phyloP scores from a whole-genome alignment of 306 rosid genomes.

The Ochetophila trinervis region DNA sequence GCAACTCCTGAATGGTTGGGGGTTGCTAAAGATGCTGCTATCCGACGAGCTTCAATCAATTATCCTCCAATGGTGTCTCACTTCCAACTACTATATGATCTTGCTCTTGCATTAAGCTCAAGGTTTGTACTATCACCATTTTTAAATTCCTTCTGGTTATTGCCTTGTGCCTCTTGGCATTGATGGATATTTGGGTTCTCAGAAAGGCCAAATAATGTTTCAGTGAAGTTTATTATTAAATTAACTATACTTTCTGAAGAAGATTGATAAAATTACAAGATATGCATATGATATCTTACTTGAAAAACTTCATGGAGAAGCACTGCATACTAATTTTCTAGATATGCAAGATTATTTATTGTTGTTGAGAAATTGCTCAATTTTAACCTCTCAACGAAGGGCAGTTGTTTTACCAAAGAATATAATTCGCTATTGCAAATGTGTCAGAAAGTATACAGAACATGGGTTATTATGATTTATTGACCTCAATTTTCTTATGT shows the following conservation, averaged over 20 bases:
- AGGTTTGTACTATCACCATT: conserved; percentile 55
- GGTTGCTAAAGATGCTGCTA: conserved; percentile 96
- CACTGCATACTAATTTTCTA: too few species aligned
- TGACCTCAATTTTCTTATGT: conserved; percentile 27
- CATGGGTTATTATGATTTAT: conserved; percentile 8
- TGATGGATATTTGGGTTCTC: too few species aligned
- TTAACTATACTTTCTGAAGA: too few species aligned
- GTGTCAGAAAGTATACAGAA: not conserved
- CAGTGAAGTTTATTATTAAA: too few species aligned
- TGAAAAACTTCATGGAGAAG: too few species aligned
- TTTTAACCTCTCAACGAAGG: too few species aligned
- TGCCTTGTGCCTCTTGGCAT: not conserved
- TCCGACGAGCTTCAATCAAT: conserved; percentile 94
- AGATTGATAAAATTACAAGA: too few species aligned
- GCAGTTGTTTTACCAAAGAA: not conserved
- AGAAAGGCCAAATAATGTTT: too few species aligned
- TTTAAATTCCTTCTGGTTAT: conserved; percentile 24
- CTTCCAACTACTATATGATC: conserved; percentile 96
- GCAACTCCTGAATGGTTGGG: conserved; percentile 99
- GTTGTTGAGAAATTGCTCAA: too few species aligned
- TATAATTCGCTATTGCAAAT: not conserved
- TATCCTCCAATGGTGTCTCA: conserved; percentile 99
- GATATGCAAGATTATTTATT: too few species aligned
- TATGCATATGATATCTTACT: too few species aligned
- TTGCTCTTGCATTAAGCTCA: conserved; percentile 81